Conservation (phyloP, 768 basidiomycete genomes). For the Pisolithus sp. region DNA sequence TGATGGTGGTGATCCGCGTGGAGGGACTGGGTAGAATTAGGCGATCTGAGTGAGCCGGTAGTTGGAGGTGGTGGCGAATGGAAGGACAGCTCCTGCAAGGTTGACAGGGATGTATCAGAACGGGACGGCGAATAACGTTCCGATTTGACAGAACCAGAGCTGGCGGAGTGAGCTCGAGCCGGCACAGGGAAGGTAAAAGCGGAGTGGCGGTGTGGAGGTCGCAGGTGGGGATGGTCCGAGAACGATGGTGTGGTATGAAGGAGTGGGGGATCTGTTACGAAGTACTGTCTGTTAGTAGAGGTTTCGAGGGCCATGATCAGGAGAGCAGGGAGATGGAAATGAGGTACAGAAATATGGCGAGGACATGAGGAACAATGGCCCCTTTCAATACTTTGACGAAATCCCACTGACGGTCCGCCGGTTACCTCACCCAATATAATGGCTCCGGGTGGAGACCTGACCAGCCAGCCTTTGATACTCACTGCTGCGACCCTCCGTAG, state of each 20-base stretch:
- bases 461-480: background rate
- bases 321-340: background rate
- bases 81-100: constrained; percentile 18
- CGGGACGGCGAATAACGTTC: constrained; percentile 20
- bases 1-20: constrained; percentile 2
- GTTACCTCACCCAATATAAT: constrained; percentile 13
- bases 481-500: background rate
- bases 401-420: background rate
- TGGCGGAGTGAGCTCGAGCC: constrained; percentile 1
- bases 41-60: background rate
- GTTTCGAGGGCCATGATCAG: constrained; percentile 17
- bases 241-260: background rate
- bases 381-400: constrained; percentile 3
- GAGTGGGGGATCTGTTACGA: constrained; percentile 3
- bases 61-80: constrained; percentile 10
- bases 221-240: background rate
- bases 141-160: constrained; percentile 22
- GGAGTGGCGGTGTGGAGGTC: constrained; percentile 2
- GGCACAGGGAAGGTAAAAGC: constrained; percentile 2
- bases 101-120: constrained; percentile 16
- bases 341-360: background rate
- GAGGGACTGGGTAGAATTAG: background rate
- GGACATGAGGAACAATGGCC: background rate
- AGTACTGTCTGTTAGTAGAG: constrained; percentile 13
- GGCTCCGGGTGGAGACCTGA: constrained; percentile 6